Base-by-base conservation (phyloP, 2,329 filamentous ascomycete species). In the Cadophora sp. region DNA sequence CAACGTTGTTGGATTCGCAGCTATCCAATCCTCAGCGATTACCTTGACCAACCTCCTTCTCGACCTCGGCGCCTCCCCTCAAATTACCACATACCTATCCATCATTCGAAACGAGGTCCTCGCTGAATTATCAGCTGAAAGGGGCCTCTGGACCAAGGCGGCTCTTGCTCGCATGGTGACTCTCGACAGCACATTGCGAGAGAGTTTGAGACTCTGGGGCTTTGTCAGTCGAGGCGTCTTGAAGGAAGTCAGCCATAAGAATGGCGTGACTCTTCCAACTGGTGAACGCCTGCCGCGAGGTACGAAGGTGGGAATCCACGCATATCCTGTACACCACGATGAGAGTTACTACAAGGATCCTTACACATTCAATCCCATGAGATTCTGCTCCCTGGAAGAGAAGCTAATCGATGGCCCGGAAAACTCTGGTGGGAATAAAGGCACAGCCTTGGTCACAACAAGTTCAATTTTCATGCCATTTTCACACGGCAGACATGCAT, bases 241-340 rank as follows among this genome's bases (percentile, higher is more conserved):
- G 43, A 76, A 76, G 47, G 74, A 72, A 58, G 76, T 78, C 4
- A 59, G 76, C 24, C 68, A 64, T 1, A 69, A 74, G 18, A 65
- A 85, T 73, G 86, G 85, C 18, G 83, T 86, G 58, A 79, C 81
- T 66, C 74, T 80, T 6, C 79, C 79, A 0, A 67, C 75, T 1
- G 80, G 79, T 43, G 73, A 74, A 27, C 62, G 71, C 9, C 69
- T 81, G 51, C 77, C 79, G 0, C 55, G 48, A 39, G 80, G 80
- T 24, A 76, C 76, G 13, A 79, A 78, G 66, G 75, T 81, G 50
- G 78, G 79, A 3, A 56, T 73, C 20, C 70, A 72, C 47, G 66
- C 69, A 6, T 68, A 68, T 27, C 70, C 72, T 1, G 48, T 73
- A 9, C 72, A 73, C 53, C 66, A 67, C 13, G 72, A 74, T 60